A percentile compares a stretch with the other conserved stretches of the same genome.
Evolutionary conservation across 2,329 filamentous ascomycete genomes (phyloP).

Genomic region (Scytalidium lignicola): DNA sequence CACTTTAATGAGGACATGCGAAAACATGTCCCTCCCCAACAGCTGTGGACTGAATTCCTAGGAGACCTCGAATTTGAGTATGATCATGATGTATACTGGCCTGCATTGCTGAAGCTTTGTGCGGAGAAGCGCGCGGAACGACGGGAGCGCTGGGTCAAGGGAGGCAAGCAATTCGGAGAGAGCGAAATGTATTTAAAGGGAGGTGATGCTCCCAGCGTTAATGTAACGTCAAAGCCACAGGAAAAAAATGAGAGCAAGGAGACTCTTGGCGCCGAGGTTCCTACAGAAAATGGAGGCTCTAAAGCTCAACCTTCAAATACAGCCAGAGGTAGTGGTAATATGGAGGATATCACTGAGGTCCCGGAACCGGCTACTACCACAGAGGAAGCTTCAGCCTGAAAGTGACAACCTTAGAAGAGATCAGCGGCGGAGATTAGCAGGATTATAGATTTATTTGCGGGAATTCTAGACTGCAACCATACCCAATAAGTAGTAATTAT

Average conservation of each 20-base stretch:
- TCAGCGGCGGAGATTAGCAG: neutral
- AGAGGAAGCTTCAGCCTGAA: no score
- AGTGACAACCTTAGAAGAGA: neutral
- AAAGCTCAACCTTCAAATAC: no score
- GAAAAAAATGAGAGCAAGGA: no score
- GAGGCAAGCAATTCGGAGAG: conserved; percentile 78
- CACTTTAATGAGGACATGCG: conserved; percentile 94
- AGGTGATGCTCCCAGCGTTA: conserved; percentile 21
- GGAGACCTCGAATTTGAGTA: conserved; percentile 88
- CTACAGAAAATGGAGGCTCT: neutral
- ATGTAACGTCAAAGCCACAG: neutral
- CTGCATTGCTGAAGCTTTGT: conserved; percentile 69
- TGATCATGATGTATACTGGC: conserved; percentile 86
- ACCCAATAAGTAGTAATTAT: neutral
- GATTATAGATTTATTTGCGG: neutral
- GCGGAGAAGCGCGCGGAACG: conserved; percentile 58
- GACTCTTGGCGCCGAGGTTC: no score
- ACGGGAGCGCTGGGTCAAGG: conserved; percentile 68
- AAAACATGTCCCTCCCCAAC: conserved; percentile 72
- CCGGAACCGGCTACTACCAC: no score
- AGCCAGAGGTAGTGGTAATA: no score
- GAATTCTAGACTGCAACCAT: neutral
- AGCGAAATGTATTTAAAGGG: conserved; percentile 84
- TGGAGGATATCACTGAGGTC: no score
- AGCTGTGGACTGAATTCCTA: conserved; percentile 71